Evolutionary conservation across 352 stramenopile genomes (phyloP).

Genomic region (Phytophthora pinifolia): DNA sequence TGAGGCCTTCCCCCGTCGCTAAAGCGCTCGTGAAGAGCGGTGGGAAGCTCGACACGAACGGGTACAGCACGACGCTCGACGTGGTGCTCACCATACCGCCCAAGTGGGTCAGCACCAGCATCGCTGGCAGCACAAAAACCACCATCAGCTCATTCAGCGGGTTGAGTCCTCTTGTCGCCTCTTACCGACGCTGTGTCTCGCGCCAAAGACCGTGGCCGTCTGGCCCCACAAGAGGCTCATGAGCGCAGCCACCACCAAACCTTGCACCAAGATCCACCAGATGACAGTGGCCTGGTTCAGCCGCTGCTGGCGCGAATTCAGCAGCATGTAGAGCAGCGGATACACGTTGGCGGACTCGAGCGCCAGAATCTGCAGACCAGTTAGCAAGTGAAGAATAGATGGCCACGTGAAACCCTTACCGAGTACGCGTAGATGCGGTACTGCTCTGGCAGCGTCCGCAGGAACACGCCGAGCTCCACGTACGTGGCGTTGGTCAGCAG

Average conservation of each 20-base stretch:
- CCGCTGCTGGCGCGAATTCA: constrained; percentile 49
- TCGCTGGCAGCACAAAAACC: constrained; percentile 27
- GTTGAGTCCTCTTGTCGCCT: too few species aligned
- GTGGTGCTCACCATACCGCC: constrained; percentile 70
- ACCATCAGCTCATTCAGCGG: constrained; percentile 1
- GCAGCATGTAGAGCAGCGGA: constrained; percentile 64
- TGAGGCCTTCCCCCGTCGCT: constrained; percentile 66
- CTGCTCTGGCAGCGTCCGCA: constrained; percentile 58
- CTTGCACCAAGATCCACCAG: constrained; percentile 56
- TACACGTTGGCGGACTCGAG: constrained; percentile 74
- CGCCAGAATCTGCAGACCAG: constrained; percentile 47
- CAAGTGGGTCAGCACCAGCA: constrained; percentile 64
- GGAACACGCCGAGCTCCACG: constrained; percentile 56
- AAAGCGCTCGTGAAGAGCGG: constrained; percentile 65
- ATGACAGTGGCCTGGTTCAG: constrained; percentile 46
- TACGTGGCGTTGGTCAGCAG: constrained; percentile 70
- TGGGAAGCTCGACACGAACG: constrained; percentile 64
- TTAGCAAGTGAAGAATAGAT: not conserved
- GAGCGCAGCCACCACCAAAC: constrained; percentile 47
- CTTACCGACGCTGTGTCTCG: constrained; percentile 50
- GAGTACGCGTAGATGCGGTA: constrained; percentile 74
- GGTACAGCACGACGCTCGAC: constrained; percentile 74
- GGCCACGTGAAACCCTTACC: constrained; percentile 20
- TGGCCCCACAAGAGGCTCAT: constrained; percentile 59
- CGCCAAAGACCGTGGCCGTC: constrained; percentile 49